Percentiles rank a stretch among this genome's conserved stretches.
These are phyloP conservation scores for Buxus sempervirens DNA, from an alignment of 164 flowering plant genomes.

Conservation along the genomic window DNA sequence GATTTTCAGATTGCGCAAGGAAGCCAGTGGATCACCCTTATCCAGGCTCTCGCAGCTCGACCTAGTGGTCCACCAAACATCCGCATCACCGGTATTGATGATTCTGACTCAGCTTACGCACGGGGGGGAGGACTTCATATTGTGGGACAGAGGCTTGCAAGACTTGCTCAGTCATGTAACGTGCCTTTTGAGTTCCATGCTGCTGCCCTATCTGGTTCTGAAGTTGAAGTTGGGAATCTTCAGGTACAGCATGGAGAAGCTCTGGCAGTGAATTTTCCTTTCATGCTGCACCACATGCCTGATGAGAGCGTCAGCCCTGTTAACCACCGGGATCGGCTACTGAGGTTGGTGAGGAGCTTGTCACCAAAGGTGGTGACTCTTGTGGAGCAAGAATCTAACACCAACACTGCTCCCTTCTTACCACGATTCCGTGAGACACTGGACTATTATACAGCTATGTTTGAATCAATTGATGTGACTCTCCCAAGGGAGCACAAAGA, in stretches of 20 bases:
- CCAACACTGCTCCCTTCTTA: conserved; percentile 47
- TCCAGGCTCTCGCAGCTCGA: conserved; percentile 51
- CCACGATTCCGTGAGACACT: conserved; percentile 45
- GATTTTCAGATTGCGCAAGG: conserved; percentile 56
- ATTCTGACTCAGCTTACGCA: conserved; percentile 42
- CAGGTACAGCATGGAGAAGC: conserved; percentile 40
- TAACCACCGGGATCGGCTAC: conserved; percentile 43
- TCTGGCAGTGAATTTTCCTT: conserved; percentile 53
- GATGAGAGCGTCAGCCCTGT: conserved; percentile 53
- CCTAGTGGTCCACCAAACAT: conserved; percentile 62
- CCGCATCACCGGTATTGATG: conserved; percentile 52
- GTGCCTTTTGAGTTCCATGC: conserved; percentile 52
- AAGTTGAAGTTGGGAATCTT: conserved; percentile 29
- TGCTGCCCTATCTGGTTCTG: conserved; percentile 35
- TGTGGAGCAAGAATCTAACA: conserved; percentile 59
- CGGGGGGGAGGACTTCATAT: conserved; percentile 39
- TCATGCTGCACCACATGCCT: conserved; percentile 50
- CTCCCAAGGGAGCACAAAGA: conserved; percentile 44
- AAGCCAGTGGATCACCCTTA: conserved; percentile 46
- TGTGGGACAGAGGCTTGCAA: conserved; percentile 36
- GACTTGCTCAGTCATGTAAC: conserved; percentile 34
- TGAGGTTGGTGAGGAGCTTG: conserved; percentile 46
- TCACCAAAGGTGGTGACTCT: conserved; percentile 56
- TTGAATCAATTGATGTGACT: conserved; percentile 49
- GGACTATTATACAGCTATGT: conserved; percentile 48